These are phyloP conservation scores for Flaveria robusta DNA, from an alignment of 129 eudicot species.

Conservation along the genomic window DNA sequence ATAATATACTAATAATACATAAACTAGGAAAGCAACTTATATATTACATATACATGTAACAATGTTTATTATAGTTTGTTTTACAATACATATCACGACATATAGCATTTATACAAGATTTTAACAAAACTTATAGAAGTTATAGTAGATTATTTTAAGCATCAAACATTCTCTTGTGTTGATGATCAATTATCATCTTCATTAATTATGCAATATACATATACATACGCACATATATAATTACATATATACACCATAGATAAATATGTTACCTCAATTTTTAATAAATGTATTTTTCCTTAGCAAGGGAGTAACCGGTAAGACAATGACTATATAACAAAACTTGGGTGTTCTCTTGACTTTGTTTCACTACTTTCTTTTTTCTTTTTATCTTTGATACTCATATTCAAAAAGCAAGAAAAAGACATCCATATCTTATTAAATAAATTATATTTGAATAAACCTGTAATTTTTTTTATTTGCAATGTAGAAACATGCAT, in stretches of 20 bases:
- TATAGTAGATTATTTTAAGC: too few species aligned
- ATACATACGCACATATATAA: too few species aligned
- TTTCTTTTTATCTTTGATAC: conserved; percentile 6
- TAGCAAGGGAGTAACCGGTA: conserved; percentile 26
- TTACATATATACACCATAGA: not conserved
- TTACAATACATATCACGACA: too few species aligned
- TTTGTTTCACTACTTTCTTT: conserved; percentile 22
- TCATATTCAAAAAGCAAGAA: conserved; percentile 21
- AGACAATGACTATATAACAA: conserved; percentile 39
- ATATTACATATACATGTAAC: too few species aligned
- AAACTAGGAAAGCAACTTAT: too few species aligned
- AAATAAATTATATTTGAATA: not conserved
- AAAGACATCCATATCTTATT: conserved; percentile 26
- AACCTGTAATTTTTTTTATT: not conserved
- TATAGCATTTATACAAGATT: too few species aligned
- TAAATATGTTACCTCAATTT: not conserved
- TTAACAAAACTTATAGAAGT: too few species aligned
- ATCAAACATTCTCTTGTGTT: too few species aligned
- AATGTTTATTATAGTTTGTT: too few species aligned
- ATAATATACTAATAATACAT: too few species aligned
- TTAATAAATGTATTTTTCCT: not conserved
- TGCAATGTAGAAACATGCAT: not conserved
- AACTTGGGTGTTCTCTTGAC: conserved; percentile 37
- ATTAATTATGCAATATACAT: too few species aligned
- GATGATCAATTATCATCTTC: too few species aligned